Evolutionary conservation across 208 protist species (phyloP), one percentile per base, ranked within the genome.

Genomic region (Novymonas esmeraldas): DNA sequence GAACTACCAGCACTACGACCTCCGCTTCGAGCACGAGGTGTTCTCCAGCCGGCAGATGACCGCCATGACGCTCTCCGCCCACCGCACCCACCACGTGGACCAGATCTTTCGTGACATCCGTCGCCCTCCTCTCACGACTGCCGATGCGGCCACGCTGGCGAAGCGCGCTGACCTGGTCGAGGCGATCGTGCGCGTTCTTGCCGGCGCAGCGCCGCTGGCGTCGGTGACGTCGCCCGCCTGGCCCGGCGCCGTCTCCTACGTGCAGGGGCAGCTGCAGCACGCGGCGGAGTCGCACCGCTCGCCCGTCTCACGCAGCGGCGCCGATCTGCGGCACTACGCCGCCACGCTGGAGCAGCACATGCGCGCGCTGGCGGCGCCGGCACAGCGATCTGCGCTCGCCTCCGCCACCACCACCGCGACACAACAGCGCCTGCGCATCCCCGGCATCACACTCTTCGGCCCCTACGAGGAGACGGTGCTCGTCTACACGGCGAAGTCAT

Each of bases 21-120:
- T 94, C 31, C 78, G 77, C 42, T 94, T 92, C 64, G 90, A 96
- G 80, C 90, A 96, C 56, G 87, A 96, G 70, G 79, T 92, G 36
- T 89, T 94, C 33, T 87, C 85, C 1, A 79, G 86, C 59, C 67
- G 74, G 0, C 80, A 92, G 60, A 65, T 96, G 41, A 70, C 79
- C 24, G 87, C 90, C 29, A 58, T 89, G 24, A 96, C 90, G 14
- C 81, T 96, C 60, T 94, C 90, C 28, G 33, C 86, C 33, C 58
- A 63, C 31, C 81, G 86, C 51, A 67, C 64, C 20, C 81, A 86
- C 58, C 69, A 75, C 13, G 42, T 70, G 0, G 90, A 93, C 56
- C 90, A 93, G 54, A 28, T 90, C 33, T 84, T 93, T 63, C 87
- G 87, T 36, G 83, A 78, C 46, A 48, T 75, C 1, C 64, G 70